Evolutionary conservation across 352 stramenopile genomes (phyloP).

Genomic region (Phytophthora tubulina): DNA sequence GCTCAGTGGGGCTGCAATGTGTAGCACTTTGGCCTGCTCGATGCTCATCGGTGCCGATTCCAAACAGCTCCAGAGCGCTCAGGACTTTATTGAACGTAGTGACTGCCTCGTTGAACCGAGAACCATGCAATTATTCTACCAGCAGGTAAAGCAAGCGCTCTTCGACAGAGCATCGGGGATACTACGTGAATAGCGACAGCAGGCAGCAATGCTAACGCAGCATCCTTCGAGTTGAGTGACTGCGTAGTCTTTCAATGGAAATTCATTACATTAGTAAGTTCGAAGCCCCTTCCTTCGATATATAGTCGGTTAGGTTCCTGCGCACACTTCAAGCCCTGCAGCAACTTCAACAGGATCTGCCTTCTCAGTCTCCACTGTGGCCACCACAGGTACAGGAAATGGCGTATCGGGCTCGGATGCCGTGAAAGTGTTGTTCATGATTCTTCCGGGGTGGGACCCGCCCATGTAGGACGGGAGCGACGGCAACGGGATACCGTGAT

Average conservation of each 20-base stretch:
- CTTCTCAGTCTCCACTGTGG: conserved; percentile 12
- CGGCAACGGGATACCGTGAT: conserved; percentile 66
- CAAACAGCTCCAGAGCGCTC: conserved; percentile 19
- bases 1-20: conserved; percentile 33
- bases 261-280: conserved; percentile 18
- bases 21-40: conserved; percentile 36
- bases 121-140: conserved; percentile 24
- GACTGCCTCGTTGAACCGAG: conserved; percentile 7
- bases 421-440: conserved; percentile 80
- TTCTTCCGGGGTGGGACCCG: conserved; percentile 57
- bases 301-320: too few relatives aligned
- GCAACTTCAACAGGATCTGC: conserved; percentile 9
- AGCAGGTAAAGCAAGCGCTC: conserved; percentile 38
- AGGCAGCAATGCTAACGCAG: too few relatives aligned
- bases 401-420: conserved; percentile 65
- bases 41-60: conserved; percentile 29
- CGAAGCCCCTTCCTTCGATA: too few relatives aligned
- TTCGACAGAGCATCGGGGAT: conserved; percentile 14
- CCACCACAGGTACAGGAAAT: conserved; percentile 44
- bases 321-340: conserved; percentile 15
- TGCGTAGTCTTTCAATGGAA: conserved; percentile 5
- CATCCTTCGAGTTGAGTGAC: too few relatives aligned
- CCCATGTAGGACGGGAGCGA: conserved; percentile 72
- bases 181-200: too few relatives aligned
- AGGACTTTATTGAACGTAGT: conserved; percentile 15